phyloP scores from a whole-genome alignment of 176 grass and related monocot genomes.

The Juncus effusus region DNA sequence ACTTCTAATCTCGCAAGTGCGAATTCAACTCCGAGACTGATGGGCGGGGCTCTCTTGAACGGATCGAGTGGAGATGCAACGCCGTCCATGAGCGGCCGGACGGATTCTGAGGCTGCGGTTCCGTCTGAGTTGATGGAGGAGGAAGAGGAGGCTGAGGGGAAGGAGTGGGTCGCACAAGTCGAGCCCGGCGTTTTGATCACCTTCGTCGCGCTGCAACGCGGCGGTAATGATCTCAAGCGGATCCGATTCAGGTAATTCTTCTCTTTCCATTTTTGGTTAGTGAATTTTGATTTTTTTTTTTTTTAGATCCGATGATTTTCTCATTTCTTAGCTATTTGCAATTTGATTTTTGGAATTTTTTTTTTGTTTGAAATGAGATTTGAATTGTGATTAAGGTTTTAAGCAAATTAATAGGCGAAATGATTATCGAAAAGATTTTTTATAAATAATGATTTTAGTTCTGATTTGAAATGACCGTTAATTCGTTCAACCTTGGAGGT shows the following conservation, averaged over 20 bases:
- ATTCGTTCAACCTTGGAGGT: not conserved
- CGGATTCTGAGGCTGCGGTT: conserved; percentile 50
- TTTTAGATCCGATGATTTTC: not conserved
- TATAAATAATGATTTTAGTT: conserved; percentile 3
- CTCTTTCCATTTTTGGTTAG: conserved; percentile 15
- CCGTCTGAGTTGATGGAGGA: conserved; percentile 28
- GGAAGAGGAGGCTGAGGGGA: conserved; percentile 57
- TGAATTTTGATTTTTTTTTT: not conserved
- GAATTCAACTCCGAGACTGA: conserved; percentile 41
- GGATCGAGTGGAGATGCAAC: conserved; percentile 68
- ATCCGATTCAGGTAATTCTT: conserved; percentile 89
- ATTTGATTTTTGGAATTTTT: not conserved
- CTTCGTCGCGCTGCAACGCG: conserved; percentile 71
- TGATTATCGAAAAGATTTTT: not conserved
- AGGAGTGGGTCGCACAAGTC: conserved; percentile 94
- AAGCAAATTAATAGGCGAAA: not conserved
- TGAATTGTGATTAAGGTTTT: not conserved
- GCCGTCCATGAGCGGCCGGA: conserved; percentile 71
- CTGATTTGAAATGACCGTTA: conserved; percentile 10
- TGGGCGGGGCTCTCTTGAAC: conserved; percentile 13
- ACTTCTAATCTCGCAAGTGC: conserved; percentile 42
- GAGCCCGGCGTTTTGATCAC: conserved; percentile 97
- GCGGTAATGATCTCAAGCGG: conserved; percentile 89
- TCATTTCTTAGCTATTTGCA: not conserved
- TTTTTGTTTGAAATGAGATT: not conserved